Evolutionary conservation across 2,329 filamentous ascomycete genomes (phyloP), one percentile per base, ranked within the genome.

Genomic region (Aureobasidium sp.): DNA sequence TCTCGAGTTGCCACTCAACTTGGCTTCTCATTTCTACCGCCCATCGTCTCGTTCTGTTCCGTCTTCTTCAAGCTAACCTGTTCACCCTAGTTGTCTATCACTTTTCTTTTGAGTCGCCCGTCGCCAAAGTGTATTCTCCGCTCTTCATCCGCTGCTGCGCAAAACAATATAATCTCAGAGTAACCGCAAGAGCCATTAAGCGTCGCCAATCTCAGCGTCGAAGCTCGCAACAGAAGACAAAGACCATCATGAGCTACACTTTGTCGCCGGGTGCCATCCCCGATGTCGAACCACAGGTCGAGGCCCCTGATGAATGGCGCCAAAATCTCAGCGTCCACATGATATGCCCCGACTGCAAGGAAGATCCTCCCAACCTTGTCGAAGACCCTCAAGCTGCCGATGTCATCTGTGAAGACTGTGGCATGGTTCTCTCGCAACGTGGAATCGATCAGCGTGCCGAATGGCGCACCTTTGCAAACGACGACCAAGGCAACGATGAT

Each of bases 381-480:
- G 94, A 97, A 72, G 94, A 97, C 73, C 94, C 93, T 72, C 91
- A 91, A 6, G 89, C 87, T 39, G 90, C 91, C 66, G 94, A 99
- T 74, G 90, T 95, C 73, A 91, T 99, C 61, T 99, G 94, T 73
- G 89, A 84, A 63, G 91, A 88, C 64, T 99, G 94, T 70, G 94
- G 94, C 41, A 81, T 97, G 37, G 94, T 99, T 6, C 83, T 99
- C 34, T 89, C 89, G 63, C 89, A 93, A 70, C 88, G 91, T 67
- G 91, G 94, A 73, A 92, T 99, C 71, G 95, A 99, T 73, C 95
- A 90, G 64, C 89, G 95, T 65, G 96, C 91, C 52, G 94, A 99
- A 78, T 99, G 94, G 94, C 90, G 94, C 73, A 99, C 94, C 0
- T 99, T 99, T 77, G 91, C 92, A 72, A 97, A 97, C 73, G 94